Base-by-base conservation (phyloP, 306 rosid genomes). In the Vigna hirtella region DNA sequence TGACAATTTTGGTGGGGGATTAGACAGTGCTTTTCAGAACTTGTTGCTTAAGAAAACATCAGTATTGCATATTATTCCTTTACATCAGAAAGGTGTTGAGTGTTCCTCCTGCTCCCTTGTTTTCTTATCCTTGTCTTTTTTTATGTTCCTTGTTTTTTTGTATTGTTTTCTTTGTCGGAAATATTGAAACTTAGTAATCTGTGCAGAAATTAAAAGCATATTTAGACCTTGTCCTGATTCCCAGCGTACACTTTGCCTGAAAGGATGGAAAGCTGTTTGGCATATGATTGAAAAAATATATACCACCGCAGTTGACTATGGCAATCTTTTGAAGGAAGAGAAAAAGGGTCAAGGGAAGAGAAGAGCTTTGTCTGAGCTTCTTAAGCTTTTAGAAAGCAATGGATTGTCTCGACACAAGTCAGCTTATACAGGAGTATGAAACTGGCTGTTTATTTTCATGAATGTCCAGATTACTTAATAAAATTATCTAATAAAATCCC, bases 341-440 rank as follows among this genome's bases (percentile, higher is more conserved):
- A 90, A 85, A 70, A 92, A 81, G 82, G 81, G 89, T 82, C 92
- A 72, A 74, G 85, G 89, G 83, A 92, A 91, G 89, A 81, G 90
- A 71, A 86, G 91, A 76, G 88, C 93, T 65, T 87, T 92, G 53
- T 78, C 93, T 26, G 90, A 85, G 40, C 97, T 95, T 81, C 90
- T 89, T 64, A 87, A 89, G 83, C 89, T 89, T 49, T 86, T 95
- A 58, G 91, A 87, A 85, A 77, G 81, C 69, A 87, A 86, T 84
- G 98, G 98, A 58, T 77, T 94, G 83, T 85, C 96, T 13, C 87
- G 89, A 79, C 92, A 89, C 80, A 85, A 84, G 79, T 81, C 89
- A 66, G 43, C 88, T 36, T 74, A 56, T 85, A 67, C 64, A 70
- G 89, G 72, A 89, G 98, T 94, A 77, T n/a, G 66, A 74, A 80